Conservation (phyloP, 2,329 filamentous ascomycete genomes). For the Neurospora sp. region DNA sequence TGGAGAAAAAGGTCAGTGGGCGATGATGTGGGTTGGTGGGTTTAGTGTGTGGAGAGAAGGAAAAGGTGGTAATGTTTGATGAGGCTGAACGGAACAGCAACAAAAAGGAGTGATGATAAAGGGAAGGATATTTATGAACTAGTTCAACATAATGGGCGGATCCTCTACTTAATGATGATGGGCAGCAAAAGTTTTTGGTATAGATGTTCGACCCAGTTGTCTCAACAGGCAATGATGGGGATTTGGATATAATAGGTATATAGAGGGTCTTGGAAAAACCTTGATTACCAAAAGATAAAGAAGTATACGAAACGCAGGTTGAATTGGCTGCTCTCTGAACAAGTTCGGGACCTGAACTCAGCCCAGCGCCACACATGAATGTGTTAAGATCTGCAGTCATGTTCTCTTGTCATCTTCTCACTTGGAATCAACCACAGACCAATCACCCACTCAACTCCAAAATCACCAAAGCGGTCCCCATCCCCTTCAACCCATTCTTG, state of each 20-base stretch:
- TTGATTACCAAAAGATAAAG: background rate
- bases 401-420: background rate
- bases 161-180: background rate
- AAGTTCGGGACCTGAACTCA: too few species aligned
- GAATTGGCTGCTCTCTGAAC: background rate
- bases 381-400: too few species aligned
- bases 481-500: slow-evolving; percentile 20
- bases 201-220: background rate
- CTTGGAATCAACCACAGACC: background rate
- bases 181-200: background rate
- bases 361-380: background rate
- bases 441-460: slow-evolving; percentile 14
- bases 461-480: slow-evolving; percentile 26
- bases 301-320: background rate
- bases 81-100: too few species aligned
- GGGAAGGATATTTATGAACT: background rate
- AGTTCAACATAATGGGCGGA: background rate
- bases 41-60: too few species aligned
- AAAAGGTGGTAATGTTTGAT: too few species aligned
- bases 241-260: background rate
- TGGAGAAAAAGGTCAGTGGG: slow-evolving; percentile 20
- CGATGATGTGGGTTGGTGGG: slow-evolving; percentile 3
- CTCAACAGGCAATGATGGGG: background rate
- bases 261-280: background rate
- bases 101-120: background rate